Base-by-base conservation (phyloP, 192 early-diverging fungal species). In the Dissophora ornata region DNA sequence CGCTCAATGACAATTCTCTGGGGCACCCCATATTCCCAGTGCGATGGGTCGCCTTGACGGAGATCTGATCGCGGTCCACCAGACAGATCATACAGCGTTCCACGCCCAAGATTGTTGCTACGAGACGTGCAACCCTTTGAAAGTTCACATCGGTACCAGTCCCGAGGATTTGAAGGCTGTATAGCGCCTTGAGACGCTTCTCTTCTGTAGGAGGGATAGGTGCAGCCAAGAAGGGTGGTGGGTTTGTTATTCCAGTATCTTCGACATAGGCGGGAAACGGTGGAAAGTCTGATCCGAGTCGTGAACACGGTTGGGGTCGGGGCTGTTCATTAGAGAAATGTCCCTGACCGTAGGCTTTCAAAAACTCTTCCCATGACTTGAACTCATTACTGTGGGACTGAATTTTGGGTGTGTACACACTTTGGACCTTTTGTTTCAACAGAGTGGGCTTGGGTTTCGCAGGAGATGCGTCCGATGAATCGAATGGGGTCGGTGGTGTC, bases 61-160 rank as follows among this genome's bases (percentile, higher is more conserved):
- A 42, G 29, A 69, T 30, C 0, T 46, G 29, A 1, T 59, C 45
- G 18, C 54, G 41, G 29, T 79, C 62, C 3, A 79, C 77, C 16
- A 79, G 67, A 29, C 51, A 41, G 36, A 79, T 63, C 53, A 70
- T 60, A 25, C 77, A 79, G 2, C 57, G 48, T 16, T 24, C 45
- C 11, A 64, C 68, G 3, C 55, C 55, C 54, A 79, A 33, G 6
- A 79, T 68, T 0, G 54, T 69, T 15, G 61, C 54, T 6, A 65
- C 66, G 1, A 79, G 66, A 16, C 65, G 61, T 5, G 70, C 60
- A 48, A 79, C 56, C 19, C 77, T 51, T 29, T 79, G 68, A 65
- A 79, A 79, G 33, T 71, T 70, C 10, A 57, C 13, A 38, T 79
- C 77, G 28, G 41, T 56, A 1, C 56, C 68, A 16, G 68, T 65